These are phyloP conservation scores for Trypanosoma mega DNA, from an alignment of 208 protist species.

Conservation along the genomic window DNA sequence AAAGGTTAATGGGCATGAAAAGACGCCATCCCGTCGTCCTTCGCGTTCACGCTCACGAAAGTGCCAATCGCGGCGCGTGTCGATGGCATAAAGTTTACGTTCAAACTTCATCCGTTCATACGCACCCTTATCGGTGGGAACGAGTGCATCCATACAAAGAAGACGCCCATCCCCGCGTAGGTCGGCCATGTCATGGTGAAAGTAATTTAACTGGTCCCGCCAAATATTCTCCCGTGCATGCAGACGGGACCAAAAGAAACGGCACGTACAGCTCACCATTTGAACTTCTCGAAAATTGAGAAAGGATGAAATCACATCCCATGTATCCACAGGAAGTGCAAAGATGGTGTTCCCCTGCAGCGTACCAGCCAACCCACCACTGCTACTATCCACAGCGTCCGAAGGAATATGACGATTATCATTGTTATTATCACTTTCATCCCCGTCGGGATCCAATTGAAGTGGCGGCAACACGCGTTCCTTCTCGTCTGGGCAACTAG, in stretches of 20 bases:
- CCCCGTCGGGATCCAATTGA: not conserved
- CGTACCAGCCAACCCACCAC: no score
- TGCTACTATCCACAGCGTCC: no score
- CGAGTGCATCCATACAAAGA: slow-evolving; percentile 46
- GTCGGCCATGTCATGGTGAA: slow-evolving; percentile 48
- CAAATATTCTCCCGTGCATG: slow-evolving; percentile 63
- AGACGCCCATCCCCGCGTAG: slow-evolving; percentile 49
- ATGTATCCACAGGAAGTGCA: slow-evolving; percentile 15
- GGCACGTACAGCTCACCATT: slow-evolving; percentile 48
- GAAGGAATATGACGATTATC: no score
- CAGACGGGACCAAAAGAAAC: slow-evolving; percentile 37
- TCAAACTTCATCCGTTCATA: slow-evolving; percentile 71
- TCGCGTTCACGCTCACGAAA: slow-evolving; percentile 44
- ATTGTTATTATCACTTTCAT: not conserved
- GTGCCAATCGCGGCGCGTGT: slow-evolving; percentile 66
- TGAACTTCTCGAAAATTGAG: slow-evolving; percentile 27
- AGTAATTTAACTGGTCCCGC: slow-evolving; percentile 60
- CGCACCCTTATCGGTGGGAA: slow-evolving; percentile 19
- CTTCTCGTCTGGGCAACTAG: no score
- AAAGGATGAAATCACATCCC: slow-evolving; percentile 22
- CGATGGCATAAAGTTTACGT: slow-evolving; percentile 65
- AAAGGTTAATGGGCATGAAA: slow-evolving; percentile 23
- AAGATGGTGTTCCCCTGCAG: no score
- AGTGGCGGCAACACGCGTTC: not conserved
- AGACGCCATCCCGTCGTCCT: slow-evolving; percentile 8